These are phyloP conservation scores for Aspergillus affinis DNA, from an alignment of 495 filamentous ascomycete species.

Conservation along the genomic window DNA sequence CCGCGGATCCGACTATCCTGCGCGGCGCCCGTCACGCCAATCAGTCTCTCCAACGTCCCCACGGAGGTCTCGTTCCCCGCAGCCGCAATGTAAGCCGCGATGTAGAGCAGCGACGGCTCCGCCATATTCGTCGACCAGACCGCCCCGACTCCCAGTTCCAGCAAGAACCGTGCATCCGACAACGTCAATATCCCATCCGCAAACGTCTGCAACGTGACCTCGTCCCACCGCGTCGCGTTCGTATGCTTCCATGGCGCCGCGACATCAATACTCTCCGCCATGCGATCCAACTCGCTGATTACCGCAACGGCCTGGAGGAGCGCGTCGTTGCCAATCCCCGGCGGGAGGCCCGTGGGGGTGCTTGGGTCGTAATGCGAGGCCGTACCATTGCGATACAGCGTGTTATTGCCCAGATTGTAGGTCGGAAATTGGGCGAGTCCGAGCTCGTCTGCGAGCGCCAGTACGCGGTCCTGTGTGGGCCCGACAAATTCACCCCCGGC, in stretches of 20 bases:
- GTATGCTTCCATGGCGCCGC: constrained; percentile 16
- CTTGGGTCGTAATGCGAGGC: constrained; percentile 4
- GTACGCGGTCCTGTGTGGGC: constrained; percentile 16
- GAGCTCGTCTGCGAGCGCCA: constrained; percentile 15
- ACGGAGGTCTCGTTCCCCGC: constrained; percentile 18
- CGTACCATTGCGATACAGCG: constrained; percentile 13
- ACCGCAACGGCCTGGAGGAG: constrained; percentile 13
- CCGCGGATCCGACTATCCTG: constrained; percentile 22
- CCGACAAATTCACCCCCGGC: constrained; percentile 20
- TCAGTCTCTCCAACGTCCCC: constrained; percentile 21
- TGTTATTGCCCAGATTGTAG: constrained; percentile 14
- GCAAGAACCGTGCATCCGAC: constrained; percentile 10
- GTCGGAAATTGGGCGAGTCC: constrained; percentile 13
- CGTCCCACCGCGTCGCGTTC: constrained; percentile 14
- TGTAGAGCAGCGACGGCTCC: constrained; percentile 24
- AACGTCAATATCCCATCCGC: neutral
- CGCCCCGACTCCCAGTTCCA: constrained; percentile 6
- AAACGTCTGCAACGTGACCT: constrained; percentile 14
- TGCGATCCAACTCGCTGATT: constrained; percentile 6
- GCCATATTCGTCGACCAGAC: constrained; percentile 15
- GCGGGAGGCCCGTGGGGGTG: neutral
- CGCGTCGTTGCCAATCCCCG: constrained; percentile 6
- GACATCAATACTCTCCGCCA: constrained; percentile 14
- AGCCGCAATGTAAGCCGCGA: constrained; percentile 21
- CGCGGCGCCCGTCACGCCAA: constrained; percentile 13